Percentiles rank a stretch among this genome's conserved stretches.
Conservation (phyloP, 495 filamentous ascomycete genomes). For the Cercophora newfieldiana region DNA sequence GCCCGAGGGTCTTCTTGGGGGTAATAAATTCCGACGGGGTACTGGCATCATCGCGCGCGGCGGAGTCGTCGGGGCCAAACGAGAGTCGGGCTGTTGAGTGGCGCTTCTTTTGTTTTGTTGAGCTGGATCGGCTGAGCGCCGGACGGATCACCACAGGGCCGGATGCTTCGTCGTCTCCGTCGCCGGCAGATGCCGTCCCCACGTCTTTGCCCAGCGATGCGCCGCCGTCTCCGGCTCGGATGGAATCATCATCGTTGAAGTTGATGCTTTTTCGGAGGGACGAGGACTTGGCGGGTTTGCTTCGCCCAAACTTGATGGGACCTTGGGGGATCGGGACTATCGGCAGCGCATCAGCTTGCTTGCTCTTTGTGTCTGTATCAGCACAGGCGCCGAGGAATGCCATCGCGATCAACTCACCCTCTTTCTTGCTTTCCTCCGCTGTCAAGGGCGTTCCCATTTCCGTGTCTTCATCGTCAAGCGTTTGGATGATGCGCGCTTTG, state of each 20-base stretch:
- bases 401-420: conserved; percentile 32
- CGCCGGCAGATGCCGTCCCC: conserved; percentile 30
- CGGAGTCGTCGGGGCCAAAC: conserved; percentile 65
- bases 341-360: conserved; percentile 40
- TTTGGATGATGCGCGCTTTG: conserved; percentile 72
- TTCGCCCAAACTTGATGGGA: conserved; percentile 44
- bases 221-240: conserved; percentile 11
- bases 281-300: conserved; percentile 52
- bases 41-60: conserved; percentile 52
- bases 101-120: conserved; percentile 57
- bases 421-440: conserved; percentile 36
- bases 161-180: conserved; percentile 41
- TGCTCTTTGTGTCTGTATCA: conserved; percentile 34
- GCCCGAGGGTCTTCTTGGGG: conserved; percentile 71
- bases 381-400: conserved; percentile 21
- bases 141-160: conserved; percentile 42
- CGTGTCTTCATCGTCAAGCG: conserved; percentile 63
- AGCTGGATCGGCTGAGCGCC: conserved; percentile 37
- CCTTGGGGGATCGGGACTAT: conserved; percentile 34
- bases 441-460: conserved; percentile 27
- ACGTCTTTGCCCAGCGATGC: not conserved
- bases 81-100: conserved; percentile 70
- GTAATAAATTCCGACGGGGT: conserved; percentile 31
- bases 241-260: conserved; percentile 40
- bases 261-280: conserved; percentile 51